Evolutionary conservation across 2,329 filamentous ascomycete species (phyloP).

Genomic region (Thyridium curvatum): DNA sequence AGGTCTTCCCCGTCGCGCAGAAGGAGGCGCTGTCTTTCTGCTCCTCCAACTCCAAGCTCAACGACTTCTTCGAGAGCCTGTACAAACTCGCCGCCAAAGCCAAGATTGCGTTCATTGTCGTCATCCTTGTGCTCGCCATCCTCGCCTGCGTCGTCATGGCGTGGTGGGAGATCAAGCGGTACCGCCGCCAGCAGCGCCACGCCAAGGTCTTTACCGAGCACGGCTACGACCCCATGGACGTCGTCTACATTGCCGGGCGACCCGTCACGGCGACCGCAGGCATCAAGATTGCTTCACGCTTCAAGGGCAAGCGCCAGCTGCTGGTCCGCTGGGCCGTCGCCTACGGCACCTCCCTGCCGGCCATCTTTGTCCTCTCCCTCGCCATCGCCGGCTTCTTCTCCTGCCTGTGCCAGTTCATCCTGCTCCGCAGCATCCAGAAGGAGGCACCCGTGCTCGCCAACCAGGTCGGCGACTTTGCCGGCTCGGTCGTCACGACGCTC

Average conservation of each 20-base stretch:
- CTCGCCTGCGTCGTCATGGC: slow-evolving; percentile 73
- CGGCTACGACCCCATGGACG: slow-evolving; percentile 75
- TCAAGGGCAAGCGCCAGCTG: slow-evolving; percentile 61
- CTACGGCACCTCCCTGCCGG: slow-evolving; percentile 78
- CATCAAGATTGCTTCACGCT: slow-evolving; percentile 60
- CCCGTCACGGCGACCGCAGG: slow-evolving; percentile 70
- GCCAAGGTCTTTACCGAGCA: slow-evolving; percentile 59
- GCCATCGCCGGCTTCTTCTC: slow-evolving; percentile 76
- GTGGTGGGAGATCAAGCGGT: slow-evolving; percentile 72
- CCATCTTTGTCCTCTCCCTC: slow-evolving; percentile 80
- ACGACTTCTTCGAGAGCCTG: slow-evolving; percentile 74
- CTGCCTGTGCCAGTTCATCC: slow-evolving; percentile 73
- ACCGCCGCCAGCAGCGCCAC: slow-evolving; percentile 64
- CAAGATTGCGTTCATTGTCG: slow-evolving; percentile 68
- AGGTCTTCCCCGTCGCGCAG: slow-evolving; percentile 72
- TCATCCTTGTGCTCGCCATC: slow-evolving; percentile 65
- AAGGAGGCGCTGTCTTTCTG: slow-evolving; percentile 85
- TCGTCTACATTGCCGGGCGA: slow-evolving; percentile 79
- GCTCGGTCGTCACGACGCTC: slow-evolving; percentile 66
- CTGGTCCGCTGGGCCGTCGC: slow-evolving; percentile 78
- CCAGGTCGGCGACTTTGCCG: slow-evolving; percentile 74
- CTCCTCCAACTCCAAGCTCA: slow-evolving; percentile 74
- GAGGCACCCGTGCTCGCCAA: slow-evolving; percentile 69
- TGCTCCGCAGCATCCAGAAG: slow-evolving; percentile 68
- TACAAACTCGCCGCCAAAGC: slow-evolving; percentile 60